Base-by-base conservation (phyloP, 2,329 filamentous ascomycete genomes). In the Beauveria sp. region DNA sequence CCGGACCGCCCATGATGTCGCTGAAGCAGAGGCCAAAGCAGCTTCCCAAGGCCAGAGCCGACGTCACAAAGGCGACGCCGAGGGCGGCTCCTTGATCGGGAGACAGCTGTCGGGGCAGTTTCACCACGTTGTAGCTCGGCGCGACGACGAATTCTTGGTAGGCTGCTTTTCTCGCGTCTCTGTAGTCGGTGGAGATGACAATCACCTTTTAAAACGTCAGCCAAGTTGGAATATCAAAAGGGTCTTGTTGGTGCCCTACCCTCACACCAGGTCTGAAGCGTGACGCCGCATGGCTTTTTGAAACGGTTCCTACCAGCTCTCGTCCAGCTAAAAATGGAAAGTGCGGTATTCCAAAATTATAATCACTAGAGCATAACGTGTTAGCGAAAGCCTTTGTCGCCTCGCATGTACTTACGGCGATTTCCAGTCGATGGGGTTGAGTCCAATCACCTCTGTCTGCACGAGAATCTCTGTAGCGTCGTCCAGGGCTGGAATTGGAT, bases 401-500 rank as follows among this genome's bases (percentile, higher is more conserved):
- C 12, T 16, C 5, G 3, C 5, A 38, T 38, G 34, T 38, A 78
- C 83, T 66, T 75, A 89, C 86, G 87, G 85, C 63, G 85, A 81
- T 75, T 89, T 89, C 85, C 85, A 90, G 70, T 90, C 89, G 60
- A 92, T 88, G 0, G 89, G 89, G 67, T 92, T 92, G 43, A 92
- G 74, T 0, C 89, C 88, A 66, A 90, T 86, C 14, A 83, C 82
- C 43, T 81, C 75, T 1, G 85, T 81, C 68, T 81, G 82, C n/a
- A 90, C 80, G 5, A 90, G 73, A 5, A 90, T 72, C 66, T 90
- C 85, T 49, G 67, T 64, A 6, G 67, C 67, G 8, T 74, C 71
- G 14, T 63, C 62, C 20, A 67, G 63, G 9, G 64, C 51, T 0
- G 83, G 83, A 6, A 85, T 70, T 2, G 72, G 69, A 67, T 83